phyloP scores from a whole-genome alignment of 768 basidiomycete genomes.

The Gelatoporia subvermispora region DNA sequence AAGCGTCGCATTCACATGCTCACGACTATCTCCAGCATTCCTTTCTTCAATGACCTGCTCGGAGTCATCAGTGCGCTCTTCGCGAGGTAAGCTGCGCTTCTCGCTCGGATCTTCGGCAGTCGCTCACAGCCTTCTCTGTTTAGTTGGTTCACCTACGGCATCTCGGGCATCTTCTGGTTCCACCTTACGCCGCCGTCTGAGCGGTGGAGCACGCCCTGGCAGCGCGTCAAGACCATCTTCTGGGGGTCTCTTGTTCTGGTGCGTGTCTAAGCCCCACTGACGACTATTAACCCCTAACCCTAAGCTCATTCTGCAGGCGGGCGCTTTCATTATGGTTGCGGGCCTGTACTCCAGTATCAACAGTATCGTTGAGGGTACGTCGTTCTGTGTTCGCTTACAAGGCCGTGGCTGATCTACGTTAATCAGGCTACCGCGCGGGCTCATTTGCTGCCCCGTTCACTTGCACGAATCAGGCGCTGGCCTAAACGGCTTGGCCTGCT shows the following conservation, averaged over 20 bases:
- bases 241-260: constrained; percentile 20
- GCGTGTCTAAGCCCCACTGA: not conserved
- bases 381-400: not conserved
- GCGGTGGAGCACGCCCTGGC: constrained; percentile 19
- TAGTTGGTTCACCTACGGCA: constrained; percentile 28
- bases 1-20: not conserved
- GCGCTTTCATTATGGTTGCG: constrained; percentile 26
- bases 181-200: constrained; percentile 18
- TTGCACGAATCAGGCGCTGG: constrained; percentile 15
- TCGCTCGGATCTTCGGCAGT: not conserved
- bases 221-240: constrained; percentile 20
- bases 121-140: not conserved
- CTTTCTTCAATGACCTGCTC: constrained; percentile 29
- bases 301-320: constrained; percentile 16
- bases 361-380: constrained; percentile 23
- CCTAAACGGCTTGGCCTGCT: too few relatives aligned
- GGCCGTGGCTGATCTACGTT: not conserved
- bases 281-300: constrained; percentile 2
- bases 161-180: constrained; percentile 27
- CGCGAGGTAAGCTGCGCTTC: constrained; percentile 11
- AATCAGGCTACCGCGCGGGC: constrained; percentile 22
- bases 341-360: constrained; percentile 24
- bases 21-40: constrained; percentile 15
- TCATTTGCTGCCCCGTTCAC: constrained; percentile 22
- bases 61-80: constrained; percentile 25